phyloP scores from a whole-genome alignment of 2,329 filamentous ascomycete species.

The Botryotinia convoluta region DNA sequence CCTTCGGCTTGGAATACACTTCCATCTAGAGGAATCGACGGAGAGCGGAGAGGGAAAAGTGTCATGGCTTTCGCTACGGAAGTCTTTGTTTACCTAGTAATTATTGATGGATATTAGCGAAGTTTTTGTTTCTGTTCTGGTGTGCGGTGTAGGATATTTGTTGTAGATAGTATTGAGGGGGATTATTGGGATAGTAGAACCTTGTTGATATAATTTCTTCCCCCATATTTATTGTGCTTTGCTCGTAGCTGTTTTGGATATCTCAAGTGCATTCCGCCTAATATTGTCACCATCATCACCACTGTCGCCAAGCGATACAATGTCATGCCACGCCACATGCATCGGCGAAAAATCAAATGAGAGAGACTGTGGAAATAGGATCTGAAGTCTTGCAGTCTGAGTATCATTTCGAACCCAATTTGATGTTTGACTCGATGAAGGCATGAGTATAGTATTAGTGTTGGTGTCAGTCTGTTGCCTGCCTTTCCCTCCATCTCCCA shows the following conservation, averaged over 20 bases:
- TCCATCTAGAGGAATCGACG: background rate
- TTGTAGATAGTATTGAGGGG: background rate
- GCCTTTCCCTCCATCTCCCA: too few species aligned
- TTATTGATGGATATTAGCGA: background rate
- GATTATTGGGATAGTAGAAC: background rate
- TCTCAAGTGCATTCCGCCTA: background rate
- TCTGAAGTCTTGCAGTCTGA: background rate
- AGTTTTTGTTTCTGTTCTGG: background rate
- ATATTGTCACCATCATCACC: background rate
- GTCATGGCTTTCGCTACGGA: background rate
- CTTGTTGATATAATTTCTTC: background rate
- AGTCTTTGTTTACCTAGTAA: background rate
- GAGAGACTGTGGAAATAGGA: accelerated
- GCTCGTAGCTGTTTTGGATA: background rate
- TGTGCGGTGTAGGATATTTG: background rate
- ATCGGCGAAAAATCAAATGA: background rate
- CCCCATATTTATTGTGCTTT: background rate
- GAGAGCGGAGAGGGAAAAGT: background rate
- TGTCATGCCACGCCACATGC: background rate
- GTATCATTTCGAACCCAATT: background rate
- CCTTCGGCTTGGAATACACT: background rate
- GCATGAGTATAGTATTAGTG: background rate
- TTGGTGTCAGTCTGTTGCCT: background rate
- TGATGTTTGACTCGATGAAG: background rate
- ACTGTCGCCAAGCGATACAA: background rate